Conservation (phyloP, 2,329 filamentous ascomycete genomes). For the Claviceps pusilla region DNA sequence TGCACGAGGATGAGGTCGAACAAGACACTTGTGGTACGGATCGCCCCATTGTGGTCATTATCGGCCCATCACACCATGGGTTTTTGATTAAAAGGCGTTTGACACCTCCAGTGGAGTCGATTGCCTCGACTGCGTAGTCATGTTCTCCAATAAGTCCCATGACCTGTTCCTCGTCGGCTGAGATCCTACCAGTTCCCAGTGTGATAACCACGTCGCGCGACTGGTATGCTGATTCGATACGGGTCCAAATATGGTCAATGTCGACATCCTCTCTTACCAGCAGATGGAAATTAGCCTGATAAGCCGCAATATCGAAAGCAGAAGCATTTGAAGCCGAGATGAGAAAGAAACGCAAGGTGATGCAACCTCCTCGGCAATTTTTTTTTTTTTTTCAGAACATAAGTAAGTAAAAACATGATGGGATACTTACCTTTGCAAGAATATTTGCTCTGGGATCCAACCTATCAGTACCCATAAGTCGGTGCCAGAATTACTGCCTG, state of each 20-base stretch:
- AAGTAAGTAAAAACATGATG: not conserved
- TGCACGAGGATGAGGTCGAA: slow-evolving; percentile 5
- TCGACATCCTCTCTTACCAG: slow-evolving; percentile 59
- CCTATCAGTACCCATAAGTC: slow-evolving; percentile 86
- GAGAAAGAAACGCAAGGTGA: not conserved
- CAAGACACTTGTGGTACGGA: slow-evolving; percentile 1
- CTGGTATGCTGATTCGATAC: slow-evolving; percentile 59
- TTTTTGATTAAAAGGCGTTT: slow-evolving; percentile 78
- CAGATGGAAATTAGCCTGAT: not conserved
- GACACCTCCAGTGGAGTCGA: slow-evolving; percentile 47
- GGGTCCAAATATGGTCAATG: slow-evolving; percentile 59
- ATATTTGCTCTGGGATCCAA: slow-evolving; percentile 94
- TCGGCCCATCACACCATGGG: slow-evolving; percentile 75
- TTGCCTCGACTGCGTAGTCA: slow-evolving; percentile 79
- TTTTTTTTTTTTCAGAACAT: not conserved
- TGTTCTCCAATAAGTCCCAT: slow-evolving; percentile 79
- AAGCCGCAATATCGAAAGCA: not conserved
- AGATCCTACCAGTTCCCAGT: slow-evolving; percentile 74
- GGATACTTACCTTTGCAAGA: slow-evolving; percentile 53
- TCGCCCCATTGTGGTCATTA: slow-evolving; percentile 35
- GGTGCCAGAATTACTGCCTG: slow-evolving; percentile 90
- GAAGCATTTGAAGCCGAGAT: not conserved
- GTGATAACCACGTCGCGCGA: slow-evolving; percentile 75
- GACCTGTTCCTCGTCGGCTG: slow-evolving; percentile 58
- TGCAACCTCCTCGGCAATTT: not conserved